These are phyloP conservation scores for Fusarium miscanthi DNA, from an alignment of 2,329 filamentous ascomycete species.

Conservation along the genomic window DNA sequence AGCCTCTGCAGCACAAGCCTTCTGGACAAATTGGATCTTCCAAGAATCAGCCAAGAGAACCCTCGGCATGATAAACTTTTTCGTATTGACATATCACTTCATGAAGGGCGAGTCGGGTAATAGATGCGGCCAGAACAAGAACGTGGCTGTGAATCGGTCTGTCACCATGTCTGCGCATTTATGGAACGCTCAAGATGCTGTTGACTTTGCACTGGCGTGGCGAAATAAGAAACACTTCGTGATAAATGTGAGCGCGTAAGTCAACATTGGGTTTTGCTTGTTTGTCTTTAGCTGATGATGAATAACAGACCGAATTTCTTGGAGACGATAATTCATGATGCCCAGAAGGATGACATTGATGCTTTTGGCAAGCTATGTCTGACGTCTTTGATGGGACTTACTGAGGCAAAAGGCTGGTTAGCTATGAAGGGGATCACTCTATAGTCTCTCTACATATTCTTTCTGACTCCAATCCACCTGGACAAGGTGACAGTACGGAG, in stretches of 20 bases:
- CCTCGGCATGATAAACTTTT: not conserved
- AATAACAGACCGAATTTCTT: not conserved
- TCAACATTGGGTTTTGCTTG: rapidly evolving
- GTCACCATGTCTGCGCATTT: slow-evolving; percentile 6
- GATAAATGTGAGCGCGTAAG: not conserved
- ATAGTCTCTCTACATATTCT: not conserved
- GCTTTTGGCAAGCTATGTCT: slow-evolving; percentile 1
- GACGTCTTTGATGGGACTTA: not conserved
- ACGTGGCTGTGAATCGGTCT: not conserved
- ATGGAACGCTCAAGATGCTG: slow-evolving; percentile 3
- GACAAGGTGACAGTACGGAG: too few species aligned
- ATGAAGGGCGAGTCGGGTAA: not conserved
- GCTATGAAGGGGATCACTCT: not conserved
- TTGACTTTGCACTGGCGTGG: slow-evolving; percentile 3
- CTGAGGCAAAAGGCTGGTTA: slow-evolving; percentile 6
- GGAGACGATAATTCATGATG: not conserved
- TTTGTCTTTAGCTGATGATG: rapidly evolving
- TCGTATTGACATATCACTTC: slow-evolving; percentile 1
- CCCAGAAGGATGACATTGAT: not conserved
- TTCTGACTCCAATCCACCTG: too few species aligned
- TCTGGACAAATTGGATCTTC: not conserved
- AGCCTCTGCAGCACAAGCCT: not conserved
- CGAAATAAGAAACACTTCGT: not conserved
- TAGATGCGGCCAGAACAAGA: not conserved
- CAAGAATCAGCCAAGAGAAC: slow-evolving; percentile 5